Conservation (phyloP, 257 asterid species). For the Fraxinus pennsylvanica region DNA sequence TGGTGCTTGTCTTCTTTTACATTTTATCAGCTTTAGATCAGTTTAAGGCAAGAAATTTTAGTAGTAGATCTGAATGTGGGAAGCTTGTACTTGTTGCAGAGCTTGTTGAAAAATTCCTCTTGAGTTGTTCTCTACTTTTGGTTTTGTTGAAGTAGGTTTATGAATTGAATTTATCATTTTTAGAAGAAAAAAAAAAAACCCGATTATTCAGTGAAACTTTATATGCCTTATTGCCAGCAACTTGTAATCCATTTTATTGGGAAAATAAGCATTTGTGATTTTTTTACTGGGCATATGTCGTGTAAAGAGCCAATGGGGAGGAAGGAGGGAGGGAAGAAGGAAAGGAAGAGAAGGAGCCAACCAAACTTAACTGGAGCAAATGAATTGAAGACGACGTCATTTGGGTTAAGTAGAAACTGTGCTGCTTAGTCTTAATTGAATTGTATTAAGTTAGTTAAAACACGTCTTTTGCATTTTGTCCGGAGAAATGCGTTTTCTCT, state of each 20-base stretch:
- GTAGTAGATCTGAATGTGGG: constrained; percentile 37
- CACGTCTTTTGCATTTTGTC: too few relatives aligned
- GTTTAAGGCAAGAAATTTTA: constrained; percentile 2
- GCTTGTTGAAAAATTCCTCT: constrained; percentile 9
- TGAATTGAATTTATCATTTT: constrained; percentile 5
- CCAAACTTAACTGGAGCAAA: too few relatives aligned
- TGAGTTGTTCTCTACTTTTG: neutral
- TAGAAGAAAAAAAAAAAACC: neutral
- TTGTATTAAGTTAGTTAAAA: too few relatives aligned
- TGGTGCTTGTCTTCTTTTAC: neutral
- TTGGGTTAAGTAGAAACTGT: neutral
- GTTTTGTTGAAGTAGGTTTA: constrained; percentile 9
- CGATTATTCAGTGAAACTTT: constrained; percentile 20
- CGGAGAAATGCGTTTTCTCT: too few relatives aligned
- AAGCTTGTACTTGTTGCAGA: constrained; percentile 24
- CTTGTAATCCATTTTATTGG: constrained; percentile 26
- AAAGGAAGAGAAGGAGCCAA: too few relatives aligned
- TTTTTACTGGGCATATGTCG: constrained; percentile 27
- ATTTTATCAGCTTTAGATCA: constrained; percentile 8
- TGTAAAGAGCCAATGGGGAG: too few relatives aligned
- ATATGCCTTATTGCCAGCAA: constrained; percentile 13
- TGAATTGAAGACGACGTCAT: too few relatives aligned
- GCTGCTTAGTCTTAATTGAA: too few relatives aligned
- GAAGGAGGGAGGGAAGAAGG: too few relatives aligned
- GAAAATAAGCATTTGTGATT: constrained; percentile 29